Evolutionary conservation across 805 yeast genomes (phyloP).

Genomic region (Saccharomyces mikatae): DNA sequence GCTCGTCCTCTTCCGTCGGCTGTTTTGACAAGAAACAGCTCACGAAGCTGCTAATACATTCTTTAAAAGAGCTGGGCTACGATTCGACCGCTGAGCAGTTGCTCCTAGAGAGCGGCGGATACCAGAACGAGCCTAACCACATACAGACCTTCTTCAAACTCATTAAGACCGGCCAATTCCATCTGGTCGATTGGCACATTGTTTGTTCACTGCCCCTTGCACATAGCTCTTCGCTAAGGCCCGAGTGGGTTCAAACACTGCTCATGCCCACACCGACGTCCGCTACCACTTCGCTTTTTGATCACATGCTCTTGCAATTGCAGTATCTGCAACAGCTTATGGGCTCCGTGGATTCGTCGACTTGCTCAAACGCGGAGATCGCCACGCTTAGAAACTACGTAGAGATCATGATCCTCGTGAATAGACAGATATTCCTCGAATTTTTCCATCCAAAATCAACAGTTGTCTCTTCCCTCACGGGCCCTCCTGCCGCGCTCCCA

Average conservation of each 20-base stretch:
- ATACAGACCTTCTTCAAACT: conserved; percentile 35
- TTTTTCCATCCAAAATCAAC: conserved; percentile 17
- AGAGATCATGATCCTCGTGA: conserved; percentile 21
- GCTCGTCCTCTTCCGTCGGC: conserved; percentile 1
- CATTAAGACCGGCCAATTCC: conserved; percentile 35
- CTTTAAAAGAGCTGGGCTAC: conserved; percentile 44
- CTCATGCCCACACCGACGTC: background rate
- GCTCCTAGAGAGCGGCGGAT: conserved; percentile 35
- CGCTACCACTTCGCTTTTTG: background rate
- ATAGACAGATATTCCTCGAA: conserved; percentile 25
- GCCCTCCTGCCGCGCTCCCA: background rate
- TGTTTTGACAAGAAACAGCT: conserved; percentile 31
- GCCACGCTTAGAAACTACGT: conserved; percentile 8
- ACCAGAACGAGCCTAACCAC: conserved; percentile 35
- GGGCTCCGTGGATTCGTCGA: background rate
- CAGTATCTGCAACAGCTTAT: background rate
- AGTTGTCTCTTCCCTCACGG: background rate
- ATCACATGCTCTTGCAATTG: background rate
- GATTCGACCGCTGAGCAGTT: conserved; percentile 32
- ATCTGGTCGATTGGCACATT: background rate
- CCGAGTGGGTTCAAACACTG: background rate
- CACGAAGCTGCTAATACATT: conserved; percentile 42
- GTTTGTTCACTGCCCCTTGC: background rate
- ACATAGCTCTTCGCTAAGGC: background rate
- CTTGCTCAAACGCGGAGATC: background rate